A percentile compares a stretch with the other conserved stretches of the same genome.
These are phyloP conservation scores for Tubosaeta sp. DNA, from an alignment of 768 basidiomycete genomes.

Conservation along the genomic window DNA sequence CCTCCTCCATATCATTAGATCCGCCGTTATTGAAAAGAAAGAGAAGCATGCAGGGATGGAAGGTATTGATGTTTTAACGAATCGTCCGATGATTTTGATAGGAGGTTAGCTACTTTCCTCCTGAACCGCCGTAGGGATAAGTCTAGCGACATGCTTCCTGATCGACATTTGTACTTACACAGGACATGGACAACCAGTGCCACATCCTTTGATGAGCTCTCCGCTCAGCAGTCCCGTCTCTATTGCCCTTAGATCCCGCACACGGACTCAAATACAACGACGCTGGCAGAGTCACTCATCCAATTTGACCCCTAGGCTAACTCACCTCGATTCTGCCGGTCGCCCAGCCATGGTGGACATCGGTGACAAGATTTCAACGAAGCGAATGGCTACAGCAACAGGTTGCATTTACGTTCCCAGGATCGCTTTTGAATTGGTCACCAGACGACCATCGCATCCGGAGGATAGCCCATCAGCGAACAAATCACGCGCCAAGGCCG, in stretches of 20 bases:
- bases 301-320: slow-evolving; percentile 34
- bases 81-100: slow-evolving; percentile 89
- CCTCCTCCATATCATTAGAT: slow-evolving; percentile 54
- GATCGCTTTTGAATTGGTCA: slow-evolving; percentile 62
- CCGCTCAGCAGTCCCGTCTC: background rate
- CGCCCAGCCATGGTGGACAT: slow-evolving; percentile 84
- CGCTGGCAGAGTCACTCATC: slow-evolving; percentile 20
- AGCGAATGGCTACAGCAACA: slow-evolving; percentile 67
- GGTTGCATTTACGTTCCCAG: slow-evolving; percentile 68
- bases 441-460: slow-evolving; percentile 17
- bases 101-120: slow-evolving; percentile 72
- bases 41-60: slow-evolving; percentile 86
- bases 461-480: slow-evolving; percentile 19
- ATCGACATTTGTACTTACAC: slow-evolving; percentile 20
- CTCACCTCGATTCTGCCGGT: slow-evolving; percentile 71
- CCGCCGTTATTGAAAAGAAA: slow-evolving; percentile 66
- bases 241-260: background rate
- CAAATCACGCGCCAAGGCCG: slow-evolving; percentile 46
- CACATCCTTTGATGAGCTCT: background rate
- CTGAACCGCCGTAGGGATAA: slow-evolving; percentile 14
- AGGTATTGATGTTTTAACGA: slow-evolving; percentile 67
- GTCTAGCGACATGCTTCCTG: slow-evolving; percentile 19
- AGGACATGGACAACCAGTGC: slow-evolving; percentile 13
- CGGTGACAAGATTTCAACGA: slow-evolving; percentile 53
- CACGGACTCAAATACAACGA: slow-evolving; percentile 11